Percentiles rank a stretch among this genome's conserved stretches.
phyloP scores from a whole-genome alignment of 306 rosid species.

The Prosopis cineraria region DNA sequence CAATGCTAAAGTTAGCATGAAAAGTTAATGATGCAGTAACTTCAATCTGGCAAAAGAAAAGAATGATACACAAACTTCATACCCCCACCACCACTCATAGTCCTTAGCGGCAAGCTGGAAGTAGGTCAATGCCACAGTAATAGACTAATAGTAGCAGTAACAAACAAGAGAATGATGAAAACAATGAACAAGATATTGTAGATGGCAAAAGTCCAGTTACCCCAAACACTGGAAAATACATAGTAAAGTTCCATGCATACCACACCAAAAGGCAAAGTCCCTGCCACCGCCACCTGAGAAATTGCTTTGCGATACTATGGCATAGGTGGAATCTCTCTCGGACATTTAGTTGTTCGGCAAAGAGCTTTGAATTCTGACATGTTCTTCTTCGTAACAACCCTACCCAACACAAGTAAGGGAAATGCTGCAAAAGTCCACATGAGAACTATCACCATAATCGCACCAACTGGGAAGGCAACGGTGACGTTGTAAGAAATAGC shows the following conservation, averaged over 20 bases:
- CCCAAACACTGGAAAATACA: constrained; percentile 63
- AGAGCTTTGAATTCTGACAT: constrained; percentile 60
- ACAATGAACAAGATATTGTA: constrained; percentile 57
- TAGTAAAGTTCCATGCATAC: constrained; percentile 56
- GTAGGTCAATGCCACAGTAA: constrained; percentile 62
- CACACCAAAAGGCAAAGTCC: constrained; percentile 60
- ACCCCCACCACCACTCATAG: constrained; percentile 68
- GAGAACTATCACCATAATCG: constrained; percentile 58
- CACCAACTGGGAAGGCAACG: constrained; percentile 64
- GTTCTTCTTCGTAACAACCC: constrained; percentile 65
- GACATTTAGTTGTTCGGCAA: constrained; percentile 53
- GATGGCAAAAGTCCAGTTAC: constrained; percentile 54
- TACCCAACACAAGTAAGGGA: constrained; percentile 59
- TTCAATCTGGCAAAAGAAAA: no score
- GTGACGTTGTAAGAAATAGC: constrained; percentile 55
- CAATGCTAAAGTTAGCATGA: not conserved
- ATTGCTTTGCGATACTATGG: constrained; percentile 50
- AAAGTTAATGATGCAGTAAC: not conserved
- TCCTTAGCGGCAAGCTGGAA: constrained; percentile 67
- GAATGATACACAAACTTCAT: constrained; percentile 21
- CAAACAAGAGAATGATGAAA: constrained; percentile 59
- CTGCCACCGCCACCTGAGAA: constrained; percentile 66
- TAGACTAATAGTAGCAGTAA: constrained; percentile 54
- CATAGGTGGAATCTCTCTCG: constrained; percentile 61
- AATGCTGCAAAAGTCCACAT: constrained; percentile 60